Conservation (phyloP, 805 yeast species). For the Metschnikowia sp. region DNA sequence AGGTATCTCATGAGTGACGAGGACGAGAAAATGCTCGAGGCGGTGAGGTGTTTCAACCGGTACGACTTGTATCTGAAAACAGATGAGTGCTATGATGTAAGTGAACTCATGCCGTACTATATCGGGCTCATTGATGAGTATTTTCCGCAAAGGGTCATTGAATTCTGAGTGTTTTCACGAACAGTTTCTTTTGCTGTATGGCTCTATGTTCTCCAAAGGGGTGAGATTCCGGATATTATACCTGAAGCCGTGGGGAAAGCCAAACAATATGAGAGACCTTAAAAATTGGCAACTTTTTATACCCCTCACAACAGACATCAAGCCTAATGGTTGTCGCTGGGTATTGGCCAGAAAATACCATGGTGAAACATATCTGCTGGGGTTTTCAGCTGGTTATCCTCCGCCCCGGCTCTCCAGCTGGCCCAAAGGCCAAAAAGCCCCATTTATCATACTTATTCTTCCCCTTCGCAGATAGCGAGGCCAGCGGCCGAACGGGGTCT, state of each 20-base stretch:
- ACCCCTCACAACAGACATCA: neutral
- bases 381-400: neutral
- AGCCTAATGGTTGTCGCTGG: neutral
- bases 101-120: conserved; percentile 55
- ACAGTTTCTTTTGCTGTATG: no score
- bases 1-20: conserved; percentile 59
- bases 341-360: neutral
- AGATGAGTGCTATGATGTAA: conserved; percentile 46
- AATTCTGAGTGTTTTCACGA: conserved; percentile 37
- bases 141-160: conserved; percentile 55
- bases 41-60: conserved; percentile 63
- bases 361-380: conserved; percentile 3
- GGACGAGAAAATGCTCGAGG: conserved; percentile 57
- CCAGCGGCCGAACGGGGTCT: no score
- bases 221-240: no score
- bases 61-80: conserved; percentile 67
- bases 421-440: no score
- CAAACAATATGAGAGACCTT: no score
- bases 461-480: no score
- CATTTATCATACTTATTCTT: no score
- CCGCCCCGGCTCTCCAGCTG: no score
- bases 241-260: no score
- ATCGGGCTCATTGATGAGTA: conserved; percentile 62
- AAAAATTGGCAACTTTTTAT: no score
- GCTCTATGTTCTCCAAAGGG: no score